These are phyloP conservation scores for Aureobasidium melanogenum DNA, from an alignment of 2,329 filamentous ascomycete genomes.

Conservation along the genomic window DNA sequence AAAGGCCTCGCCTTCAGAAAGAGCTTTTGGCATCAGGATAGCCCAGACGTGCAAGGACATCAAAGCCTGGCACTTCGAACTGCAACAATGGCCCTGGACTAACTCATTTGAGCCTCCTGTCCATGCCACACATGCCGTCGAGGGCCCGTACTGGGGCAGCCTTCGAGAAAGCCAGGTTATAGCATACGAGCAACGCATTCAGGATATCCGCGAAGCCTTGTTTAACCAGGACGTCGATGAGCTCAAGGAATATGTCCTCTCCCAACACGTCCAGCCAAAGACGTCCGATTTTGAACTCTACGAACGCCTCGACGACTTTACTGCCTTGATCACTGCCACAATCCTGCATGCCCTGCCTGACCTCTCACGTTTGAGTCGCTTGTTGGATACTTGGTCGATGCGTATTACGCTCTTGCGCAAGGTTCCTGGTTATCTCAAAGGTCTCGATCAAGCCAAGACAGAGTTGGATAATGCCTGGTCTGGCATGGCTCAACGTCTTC, in stretches of 20 bases:
- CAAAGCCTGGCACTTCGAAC: constrained; percentile 66
- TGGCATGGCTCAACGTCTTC: constrained; percentile 35
- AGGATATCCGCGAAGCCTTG: constrained; percentile 62
- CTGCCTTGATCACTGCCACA: constrained; percentile 81
- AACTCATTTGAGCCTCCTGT: constrained; percentile 36
- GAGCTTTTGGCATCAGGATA: constrained; percentile 61
- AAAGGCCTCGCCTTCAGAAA: constrained; percentile 54
- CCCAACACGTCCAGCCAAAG: constrained; percentile 56
- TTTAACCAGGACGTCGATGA: constrained; percentile 70
- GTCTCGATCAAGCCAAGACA: constrained; percentile 54
- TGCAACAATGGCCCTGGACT: constrained; percentile 54
- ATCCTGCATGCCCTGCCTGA: constrained; percentile 82
- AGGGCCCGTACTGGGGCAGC: constrained; percentile 57
- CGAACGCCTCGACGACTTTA: constrained; percentile 69
- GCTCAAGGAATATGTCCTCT: constrained; percentile 78
- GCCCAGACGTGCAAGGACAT: constrained; percentile 63
- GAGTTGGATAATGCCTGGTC: constrained; percentile 61
- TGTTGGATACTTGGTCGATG: constrained; percentile 71
- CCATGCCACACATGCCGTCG: constrained; percentile 19
- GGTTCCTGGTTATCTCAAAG: constrained; percentile 58
- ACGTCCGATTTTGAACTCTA: constrained; percentile 25
- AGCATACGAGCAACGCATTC: constrained; percentile 62
- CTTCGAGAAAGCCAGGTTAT: constrained; percentile 56
- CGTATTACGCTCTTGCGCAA: constrained; percentile 66
- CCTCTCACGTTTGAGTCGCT: constrained; percentile 60